Conservation (phyloP, 345 rosid species). For the Syzygium grande region DNA sequence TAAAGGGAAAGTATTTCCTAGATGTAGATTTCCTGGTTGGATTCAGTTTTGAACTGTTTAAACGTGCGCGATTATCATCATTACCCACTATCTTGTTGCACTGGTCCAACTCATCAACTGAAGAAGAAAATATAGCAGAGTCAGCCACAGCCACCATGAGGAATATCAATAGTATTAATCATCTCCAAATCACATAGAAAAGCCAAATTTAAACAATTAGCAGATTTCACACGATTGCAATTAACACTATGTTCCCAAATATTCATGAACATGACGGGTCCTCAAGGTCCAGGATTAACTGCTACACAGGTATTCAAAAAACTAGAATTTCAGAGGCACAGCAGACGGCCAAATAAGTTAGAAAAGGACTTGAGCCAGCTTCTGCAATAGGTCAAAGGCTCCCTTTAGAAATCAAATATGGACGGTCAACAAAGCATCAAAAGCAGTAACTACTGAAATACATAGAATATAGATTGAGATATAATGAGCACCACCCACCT, state of each 20-base stretch:
- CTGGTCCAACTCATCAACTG: constrained; percentile 86
- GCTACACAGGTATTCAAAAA: neutral
- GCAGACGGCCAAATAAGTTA: neutral
- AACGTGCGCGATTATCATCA: constrained; percentile 32
- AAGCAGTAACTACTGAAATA: neutral
- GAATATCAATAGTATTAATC: neutral
- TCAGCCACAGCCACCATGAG: neutral
- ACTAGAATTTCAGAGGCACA: neutral
- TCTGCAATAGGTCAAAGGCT: neutral
- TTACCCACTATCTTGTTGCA: constrained; percentile 83
- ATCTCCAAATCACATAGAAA: neutral
- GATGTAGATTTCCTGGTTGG: constrained; percentile 16
- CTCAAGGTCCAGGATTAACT: neutral
- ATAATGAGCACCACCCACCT: neutral
- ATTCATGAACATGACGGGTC: neutral
- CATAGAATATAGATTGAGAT: neutral
- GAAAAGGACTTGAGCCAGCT: neutral
- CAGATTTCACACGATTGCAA: neutral
- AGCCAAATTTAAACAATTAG: neutral
- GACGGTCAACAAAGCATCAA: neutral
- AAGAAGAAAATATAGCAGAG: neutral
- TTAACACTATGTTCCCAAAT: neutral
- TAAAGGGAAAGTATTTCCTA: constrained; percentile 78
- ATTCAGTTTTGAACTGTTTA: constrained; percentile 23
- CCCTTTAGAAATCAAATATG: neutral